Base-by-base conservation (phyloP, 441 rosid genomes). In the Euphorbia schlechtendalii region DNA sequence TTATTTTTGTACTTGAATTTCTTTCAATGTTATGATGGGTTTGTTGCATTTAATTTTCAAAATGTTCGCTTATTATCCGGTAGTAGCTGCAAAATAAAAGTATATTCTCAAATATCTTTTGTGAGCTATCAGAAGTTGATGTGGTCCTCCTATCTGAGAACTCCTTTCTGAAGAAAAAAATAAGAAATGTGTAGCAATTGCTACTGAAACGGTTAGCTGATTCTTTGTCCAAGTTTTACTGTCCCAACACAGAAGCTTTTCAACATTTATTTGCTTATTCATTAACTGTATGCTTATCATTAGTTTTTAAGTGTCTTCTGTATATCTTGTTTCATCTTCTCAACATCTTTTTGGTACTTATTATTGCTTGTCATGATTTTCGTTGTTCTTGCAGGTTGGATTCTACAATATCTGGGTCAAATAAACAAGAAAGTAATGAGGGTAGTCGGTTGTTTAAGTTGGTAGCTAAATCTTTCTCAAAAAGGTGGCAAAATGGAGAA, bases 401-500 rank as follows among this genome's bases (percentile, higher is more conserved):
- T 69, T 83, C 93, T 36, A 96, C 98, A 71, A 92, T 96, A 78
- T 87, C 98, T 65, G 99, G 99, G 63, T 86, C 98, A 62, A 73
- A 84, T 63, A 96, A 89, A 74, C 98, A 90, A 71, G 99, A 96
- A 78, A 90, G 83, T 73, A 86, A 74, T 43, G 99, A 96, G 74
- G 99, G 99, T 54, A 79, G 97, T 69, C 96, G 99, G 56, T 87
- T 96, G 63, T 96, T 96, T 74, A 96, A 84, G 84, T 52, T 83
- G 74, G 83, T 80, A 86, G 99, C 99, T 52, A 96, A 90, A 74
- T 96, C 99, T 52, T 96, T 96, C 78, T 92, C 99, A 14, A 96
- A 89, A 81, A 86, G 99, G 76, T 96, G 99, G 99, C 98, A 96
- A 77, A 96, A 84, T 77, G 99, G 99, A 76, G 99, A 96, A 82